Evolutionary conservation across 495 filamentous ascomycete genomes (phyloP).

Genomic region (Tuber aestivum): DNA sequence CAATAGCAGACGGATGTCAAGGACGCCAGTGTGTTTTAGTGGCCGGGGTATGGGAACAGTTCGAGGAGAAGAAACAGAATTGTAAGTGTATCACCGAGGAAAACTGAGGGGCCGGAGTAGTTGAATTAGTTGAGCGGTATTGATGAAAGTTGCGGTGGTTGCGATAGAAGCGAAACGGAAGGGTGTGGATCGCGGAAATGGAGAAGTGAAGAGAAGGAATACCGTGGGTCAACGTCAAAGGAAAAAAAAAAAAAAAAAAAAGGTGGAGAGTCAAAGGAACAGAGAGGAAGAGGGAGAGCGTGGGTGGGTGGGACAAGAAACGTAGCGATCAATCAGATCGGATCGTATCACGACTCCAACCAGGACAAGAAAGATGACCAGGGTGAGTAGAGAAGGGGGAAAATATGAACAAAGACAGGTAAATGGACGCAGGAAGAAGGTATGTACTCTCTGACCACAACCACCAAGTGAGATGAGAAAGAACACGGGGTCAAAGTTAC

Average conservation of each 20-base stretch:
- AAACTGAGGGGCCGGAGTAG: constrained; percentile 10
- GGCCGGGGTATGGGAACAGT: background rate
- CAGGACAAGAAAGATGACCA: background rate
- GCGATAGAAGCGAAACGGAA: constrained; percentile 13
- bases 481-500: background rate
- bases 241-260: constrained; percentile 42
- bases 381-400: too few relatives aligned
- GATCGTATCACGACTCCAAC: constrained; percentile 27
- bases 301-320: constrained; percentile 16
- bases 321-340: constrained; percentile 22
- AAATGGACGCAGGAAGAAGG: background rate
- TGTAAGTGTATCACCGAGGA: background rate
- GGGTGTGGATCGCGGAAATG: constrained; percentile 8
- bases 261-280: constrained; percentile 16
- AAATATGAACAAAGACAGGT: constrained; percentile 3
- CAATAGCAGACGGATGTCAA: background rate
- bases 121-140: constrained; percentile 10
- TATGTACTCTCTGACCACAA: background rate
- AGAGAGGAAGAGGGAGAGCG: constrained; percentile 21
- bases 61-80: background rate
- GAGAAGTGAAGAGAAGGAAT: constrained; percentile 21
- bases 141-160: too few relatives aligned
- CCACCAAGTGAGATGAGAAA: background rate
- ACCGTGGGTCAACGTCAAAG: constrained; percentile 6
- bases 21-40: background rate